These are phyloP conservation scores for Metschnikowia koreensis DNA, from an alignment of 805 yeast species.

Conservation along the genomic window DNA sequence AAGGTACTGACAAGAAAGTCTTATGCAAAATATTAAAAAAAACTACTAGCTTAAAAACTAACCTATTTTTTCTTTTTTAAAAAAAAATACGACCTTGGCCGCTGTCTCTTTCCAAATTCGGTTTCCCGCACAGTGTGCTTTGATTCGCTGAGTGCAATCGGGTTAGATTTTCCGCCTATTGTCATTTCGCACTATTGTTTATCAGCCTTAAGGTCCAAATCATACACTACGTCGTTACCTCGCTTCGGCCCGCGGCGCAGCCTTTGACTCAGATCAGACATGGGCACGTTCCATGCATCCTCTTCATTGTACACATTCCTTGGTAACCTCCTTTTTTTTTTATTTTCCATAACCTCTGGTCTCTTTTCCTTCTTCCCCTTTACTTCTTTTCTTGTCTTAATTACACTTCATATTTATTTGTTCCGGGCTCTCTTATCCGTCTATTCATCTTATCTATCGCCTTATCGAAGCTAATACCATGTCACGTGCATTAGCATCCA, in stretches of 20 bases:
- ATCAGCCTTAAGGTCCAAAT: constrained; percentile 1
- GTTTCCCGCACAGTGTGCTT: background rate
- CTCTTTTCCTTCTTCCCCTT: background rate
- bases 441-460: background rate
- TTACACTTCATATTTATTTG: background rate
- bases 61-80: too few species aligned
- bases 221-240: too few species aligned
- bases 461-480: constrained; percentile 23
- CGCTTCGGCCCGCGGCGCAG: constrained; percentile 9
- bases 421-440: too few species aligned
- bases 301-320: background rate
- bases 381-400: background rate
- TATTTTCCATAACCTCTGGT: too few species aligned
- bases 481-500: constrained; percentile 65
- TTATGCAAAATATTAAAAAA: too few species aligned
- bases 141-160: background rate
- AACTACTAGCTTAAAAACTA: too few species aligned
- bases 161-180: background rate
- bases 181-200: background rate
- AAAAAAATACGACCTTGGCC: background rate
- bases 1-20: too few species aligned
- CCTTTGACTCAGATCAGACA: background rate
- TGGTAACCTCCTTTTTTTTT: background rate
- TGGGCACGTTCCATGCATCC: background rate
- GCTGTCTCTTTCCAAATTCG: background rate